Evolutionary conservation across 441 rosid genomes (phyloP).

Genomic region (Macaranga tanarius): DNA sequence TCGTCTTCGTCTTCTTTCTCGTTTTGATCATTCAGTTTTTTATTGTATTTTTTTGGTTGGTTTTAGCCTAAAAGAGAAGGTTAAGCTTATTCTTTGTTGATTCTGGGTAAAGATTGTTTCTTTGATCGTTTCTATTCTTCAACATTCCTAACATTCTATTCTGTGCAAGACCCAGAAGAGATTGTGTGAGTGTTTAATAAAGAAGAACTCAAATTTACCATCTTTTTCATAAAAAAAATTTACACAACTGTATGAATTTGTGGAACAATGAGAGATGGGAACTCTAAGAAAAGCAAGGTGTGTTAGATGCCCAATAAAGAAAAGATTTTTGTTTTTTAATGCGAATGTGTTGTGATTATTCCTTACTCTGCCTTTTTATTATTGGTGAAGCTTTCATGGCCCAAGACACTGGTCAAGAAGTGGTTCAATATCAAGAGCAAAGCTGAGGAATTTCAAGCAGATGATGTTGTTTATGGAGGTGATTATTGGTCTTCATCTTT

Average conservation of each 20-base stretch:
- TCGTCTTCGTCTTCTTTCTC: conserved; percentile 8
- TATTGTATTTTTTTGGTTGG: conserved; percentile 17
- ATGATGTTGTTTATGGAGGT: conserved; percentile 58
- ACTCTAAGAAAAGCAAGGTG: conserved; percentile 82
- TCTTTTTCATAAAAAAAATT: conserved; percentile 22
- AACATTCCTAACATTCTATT: conserved; percentile 21
- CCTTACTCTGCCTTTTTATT: conserved; percentile 22
- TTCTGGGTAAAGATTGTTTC: conserved; percentile 16
- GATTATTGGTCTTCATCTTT: conserved; percentile 8
- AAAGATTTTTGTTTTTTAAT: conserved; percentile 14
- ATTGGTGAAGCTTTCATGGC: conserved; percentile 82
- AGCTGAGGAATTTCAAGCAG: conserved; percentile 87
- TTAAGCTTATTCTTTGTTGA: conserved; percentile 13
- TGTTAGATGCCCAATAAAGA: conserved; percentile 17
- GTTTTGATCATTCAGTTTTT: not conserved
- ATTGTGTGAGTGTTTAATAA: conserved; percentile 6
- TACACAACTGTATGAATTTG: conserved; percentile 47
- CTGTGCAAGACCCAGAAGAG: conserved; percentile 15
- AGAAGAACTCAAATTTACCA: conserved; percentile 7
- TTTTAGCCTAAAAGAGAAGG: conserved; percentile 15
- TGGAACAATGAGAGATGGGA: conserved; percentile 83
- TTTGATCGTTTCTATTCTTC: conserved; percentile 20
- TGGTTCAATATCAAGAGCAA: conserved; percentile 91
- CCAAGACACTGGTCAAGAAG: conserved; percentile 92
- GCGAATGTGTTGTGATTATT: conserved; percentile 22